Base-by-base conservation (phyloP, 2,329 filamentous ascomycete genomes). In the Fusarium pseudograminearum region DNA sequence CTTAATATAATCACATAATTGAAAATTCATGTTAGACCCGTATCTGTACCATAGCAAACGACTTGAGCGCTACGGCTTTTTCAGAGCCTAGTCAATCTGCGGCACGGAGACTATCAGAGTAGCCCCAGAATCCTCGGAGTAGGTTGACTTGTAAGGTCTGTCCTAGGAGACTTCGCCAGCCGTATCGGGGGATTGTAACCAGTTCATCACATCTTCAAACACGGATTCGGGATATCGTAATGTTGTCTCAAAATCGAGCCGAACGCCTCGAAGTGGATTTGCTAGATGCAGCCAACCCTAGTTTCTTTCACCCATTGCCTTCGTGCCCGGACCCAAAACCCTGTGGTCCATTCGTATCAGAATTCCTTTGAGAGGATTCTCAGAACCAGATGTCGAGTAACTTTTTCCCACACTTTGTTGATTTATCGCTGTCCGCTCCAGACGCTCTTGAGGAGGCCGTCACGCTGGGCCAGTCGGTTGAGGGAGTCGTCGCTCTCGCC, bases 401-500 rank as follows among this genome's bases (percentile, higher is more conserved):
- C 65, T 69, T 73, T 72, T 65, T 20, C 61, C 65, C 62, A 55
- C 61, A 59, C 51, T 69, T 58, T 71, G 64, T 30, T 52, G 69
- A 72, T 80, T 85, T 89, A 89, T 84, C 87, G 85, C 80, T 87
- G 81, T 74, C 89, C 92, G 85, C 89, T 93, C 96, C 96, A 99
- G 82, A 99, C 96, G 82, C 85, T 92, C 93, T 98, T 98, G 83
- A 99, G 83, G 84, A 97, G 92, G 75, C 96, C 96, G 83, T 99
- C 97, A 77, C 93, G 90, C 90, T 99, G 96, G 76, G 94, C 88
- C 80, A 99, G 89, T 80, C 96, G 88, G 92, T 99, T 99, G 80
- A 99, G 84, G 79, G 92, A 89, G 86, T 99, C 96, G 83, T 99
- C 96, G 83, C 90, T 91, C 93, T 99, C 97, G 82, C 96, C 96